Percentiles rank a stretch among this genome's conserved stretches.
Evolutionary conservation across 2,329 filamentous ascomycete genomes (phyloP).

Genomic region (Venturia effusa): DNA sequence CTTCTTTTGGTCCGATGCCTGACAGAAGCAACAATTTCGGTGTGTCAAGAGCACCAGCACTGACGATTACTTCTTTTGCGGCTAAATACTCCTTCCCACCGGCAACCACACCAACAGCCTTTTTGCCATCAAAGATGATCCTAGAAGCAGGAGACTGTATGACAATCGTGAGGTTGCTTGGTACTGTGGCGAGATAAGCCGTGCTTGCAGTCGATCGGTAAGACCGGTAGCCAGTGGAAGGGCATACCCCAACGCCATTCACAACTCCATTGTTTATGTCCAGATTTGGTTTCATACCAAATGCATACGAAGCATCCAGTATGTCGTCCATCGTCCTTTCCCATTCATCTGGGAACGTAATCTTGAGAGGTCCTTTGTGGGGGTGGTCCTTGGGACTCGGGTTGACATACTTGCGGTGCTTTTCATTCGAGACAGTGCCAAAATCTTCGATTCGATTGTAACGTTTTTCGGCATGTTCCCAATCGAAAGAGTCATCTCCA

Average conservation of each 20-base stretch:
- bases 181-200: constrained; percentile 35
- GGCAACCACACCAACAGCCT: constrained; percentile 34
- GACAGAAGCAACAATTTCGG: constrained; percentile 45
- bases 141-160: constrained; percentile 38
- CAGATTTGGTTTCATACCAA: constrained; percentile 39
- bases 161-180: constrained; percentile 43
- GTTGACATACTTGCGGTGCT: constrained; percentile 36
- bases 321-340: constrained; percentile 41
- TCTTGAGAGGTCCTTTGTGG: constrained; percentile 34
- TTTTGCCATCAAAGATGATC: constrained; percentile 36
- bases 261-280: constrained; percentile 50
- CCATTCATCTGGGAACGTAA: constrained; percentile 39
- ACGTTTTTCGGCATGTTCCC: constrained; percentile 40
- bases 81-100: constrained; percentile 28
- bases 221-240: constrained; percentile 40
- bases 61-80: constrained; percentile 30
- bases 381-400: constrained; percentile 39
- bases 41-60: constrained; percentile 28
- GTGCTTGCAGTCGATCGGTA: constrained; percentile 38
- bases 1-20: constrained; percentile 42
- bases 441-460: constrained; percentile 46
- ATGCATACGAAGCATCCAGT: constrained; percentile 30
- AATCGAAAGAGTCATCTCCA: constrained; percentile 45
- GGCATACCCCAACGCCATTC: constrained; percentile 41
- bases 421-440: constrained; percentile 24